These are phyloP conservation scores for Scedosporium apiospermum DNA, from an alignment of 2,329 filamentous ascomycete genomes.

Conservation along the genomic window DNA sequence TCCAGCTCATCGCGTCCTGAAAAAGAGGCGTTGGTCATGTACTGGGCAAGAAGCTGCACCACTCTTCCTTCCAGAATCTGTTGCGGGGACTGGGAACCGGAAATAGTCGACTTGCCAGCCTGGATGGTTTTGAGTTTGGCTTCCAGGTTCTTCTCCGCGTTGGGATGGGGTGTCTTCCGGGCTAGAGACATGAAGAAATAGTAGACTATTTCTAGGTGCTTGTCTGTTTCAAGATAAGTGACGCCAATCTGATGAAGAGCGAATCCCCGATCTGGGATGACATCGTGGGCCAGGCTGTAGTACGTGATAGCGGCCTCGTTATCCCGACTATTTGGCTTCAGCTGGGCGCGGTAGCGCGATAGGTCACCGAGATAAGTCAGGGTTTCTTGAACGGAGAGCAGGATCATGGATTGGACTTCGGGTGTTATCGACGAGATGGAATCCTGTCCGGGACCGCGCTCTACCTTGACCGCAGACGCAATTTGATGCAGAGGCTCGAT, in stretches of 20 bases:
- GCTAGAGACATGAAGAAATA: slow-evolving; percentile 79
- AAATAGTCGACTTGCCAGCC: slow-evolving; percentile 16
- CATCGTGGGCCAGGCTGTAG: slow-evolving; percentile 70
- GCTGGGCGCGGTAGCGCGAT: slow-evolving; percentile 72
- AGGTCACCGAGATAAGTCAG: slow-evolving; percentile 85
- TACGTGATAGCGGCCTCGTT: slow-evolving; percentile 76
- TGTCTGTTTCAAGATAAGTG: slow-evolving; percentile 65
- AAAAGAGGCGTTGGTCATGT: slow-evolving; percentile 69
- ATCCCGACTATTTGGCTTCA: slow-evolving; percentile 62
- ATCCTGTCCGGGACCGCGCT: slow-evolving; percentile 31
- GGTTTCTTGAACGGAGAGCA: slow-evolving; percentile 70
- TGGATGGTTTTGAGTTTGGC: slow-evolving; percentile 54
- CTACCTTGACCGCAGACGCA: slow-evolving; percentile 30
- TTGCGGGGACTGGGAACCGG: slow-evolving; percentile 38
- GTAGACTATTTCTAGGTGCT: slow-evolving; percentile 79
- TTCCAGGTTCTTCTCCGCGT: slow-evolving; percentile 67
- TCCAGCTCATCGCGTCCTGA: slow-evolving; percentile 72
- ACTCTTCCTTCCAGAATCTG: slow-evolving; percentile 72
- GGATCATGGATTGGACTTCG: slow-evolving; percentile 47
- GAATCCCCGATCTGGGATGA: slow-evolving; percentile 69
- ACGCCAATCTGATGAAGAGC: slow-evolving; percentile 89
- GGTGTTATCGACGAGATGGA: slow-evolving; percentile 33
- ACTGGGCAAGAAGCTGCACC: slow-evolving; percentile 74
- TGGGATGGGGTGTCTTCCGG: slow-evolving; percentile 63
- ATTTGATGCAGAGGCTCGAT: slow-evolving; percentile 39